These are phyloP conservation scores for Dothideomycetes sp. DNA, from an alignment of 2,329 filamentous ascomycete genomes.

Conservation along the genomic window DNA sequence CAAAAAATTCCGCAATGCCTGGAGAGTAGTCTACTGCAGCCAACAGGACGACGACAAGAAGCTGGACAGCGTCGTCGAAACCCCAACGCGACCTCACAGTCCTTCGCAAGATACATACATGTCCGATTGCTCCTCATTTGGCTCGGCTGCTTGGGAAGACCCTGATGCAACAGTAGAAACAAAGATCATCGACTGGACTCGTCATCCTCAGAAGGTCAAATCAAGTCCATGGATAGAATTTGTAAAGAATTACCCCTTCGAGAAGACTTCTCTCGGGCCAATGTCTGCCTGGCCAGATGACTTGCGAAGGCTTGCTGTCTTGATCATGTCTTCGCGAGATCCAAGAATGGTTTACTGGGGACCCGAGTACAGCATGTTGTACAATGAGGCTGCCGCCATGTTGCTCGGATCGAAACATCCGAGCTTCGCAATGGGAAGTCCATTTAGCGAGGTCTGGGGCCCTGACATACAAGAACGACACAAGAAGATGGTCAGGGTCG, in stretches of 20 bases:
- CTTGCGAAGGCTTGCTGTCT: conserved; percentile 19
- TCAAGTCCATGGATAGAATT: conserved; percentile 13
- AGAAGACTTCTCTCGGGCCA: conserved; percentile 21
- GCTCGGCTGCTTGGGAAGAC: no score
- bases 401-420: conserved; percentile 25
- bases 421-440: conserved; percentile 14
- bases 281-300: conserved; percentile 22
- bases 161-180: no score
- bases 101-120: background rate
- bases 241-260: conserved; percentile 23
- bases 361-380: conserved; percentile 26
- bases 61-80: conserved; percentile 4
- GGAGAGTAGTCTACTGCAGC: conserved; percentile 8
- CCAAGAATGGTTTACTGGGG: conserved; percentile 25
- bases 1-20: conserved; percentile 8
- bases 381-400: conserved; percentile 28
- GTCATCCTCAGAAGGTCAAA: background rate
- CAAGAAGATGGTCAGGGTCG: conserved; percentile 7
- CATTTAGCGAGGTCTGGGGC: conserved; percentile 14
- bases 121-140: background rate
- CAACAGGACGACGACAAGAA: conserved; percentile 1
- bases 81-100: background rate
- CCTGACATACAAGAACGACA: conserved; percentile 7
- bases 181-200: conserved; percentile 10
- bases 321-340: conserved; percentile 23